Evolutionary conservation across 495 filamentous ascomycete genomes (phyloP).

Genomic region (Niebla homalea): DNA sequence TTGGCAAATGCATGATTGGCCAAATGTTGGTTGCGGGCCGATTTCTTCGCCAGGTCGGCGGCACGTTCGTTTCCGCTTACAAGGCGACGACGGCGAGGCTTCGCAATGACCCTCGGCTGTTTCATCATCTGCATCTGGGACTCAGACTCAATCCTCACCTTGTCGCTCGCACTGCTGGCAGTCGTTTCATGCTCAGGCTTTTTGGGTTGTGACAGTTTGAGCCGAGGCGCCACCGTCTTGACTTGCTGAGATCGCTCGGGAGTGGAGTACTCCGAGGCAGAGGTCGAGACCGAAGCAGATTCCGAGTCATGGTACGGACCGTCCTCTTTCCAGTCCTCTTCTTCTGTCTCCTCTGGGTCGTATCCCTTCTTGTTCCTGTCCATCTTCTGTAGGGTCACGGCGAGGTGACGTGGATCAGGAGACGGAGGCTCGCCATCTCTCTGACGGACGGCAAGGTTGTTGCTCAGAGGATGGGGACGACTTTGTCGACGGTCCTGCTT

Average conservation of each 20-base stretch:
- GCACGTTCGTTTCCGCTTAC: constrained; percentile 11
- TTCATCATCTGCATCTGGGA: constrained; percentile 40
- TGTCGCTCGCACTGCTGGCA: constrained; percentile 27
- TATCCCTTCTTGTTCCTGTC: constrained; percentile 6
- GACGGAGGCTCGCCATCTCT: constrained; percentile 8
- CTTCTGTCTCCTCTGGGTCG: constrained; percentile 18
- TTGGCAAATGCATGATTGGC: constrained; percentile 1
- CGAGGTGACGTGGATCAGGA: constrained; percentile 10
- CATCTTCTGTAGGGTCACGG: constrained; percentile 7
- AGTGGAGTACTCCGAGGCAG: constrained; percentile 17
- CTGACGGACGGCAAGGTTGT: constrained; percentile 13
- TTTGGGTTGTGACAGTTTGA: constrained; percentile 18
- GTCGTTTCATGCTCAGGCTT: neutral
- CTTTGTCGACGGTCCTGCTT: constrained; percentile 33
- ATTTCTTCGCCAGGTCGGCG: constrained; percentile 4
- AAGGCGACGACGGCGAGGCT: constrained; percentile 9
- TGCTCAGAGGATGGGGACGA: constrained; percentile 16
- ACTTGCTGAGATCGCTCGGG: constrained; percentile 10
- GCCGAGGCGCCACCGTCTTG: constrained; percentile 2
- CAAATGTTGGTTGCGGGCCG: constrained; percentile 5
- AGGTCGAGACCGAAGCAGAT: constrained; percentile 17
- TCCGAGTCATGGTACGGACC: constrained; percentile 16
- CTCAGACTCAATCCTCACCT: constrained; percentile 74
- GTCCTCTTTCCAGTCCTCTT: constrained; percentile 19
- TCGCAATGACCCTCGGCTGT: constrained; percentile 7